Base-by-base conservation (phyloP, 345 rosid genomes). In the Streptanthus diversifolius region DNA sequence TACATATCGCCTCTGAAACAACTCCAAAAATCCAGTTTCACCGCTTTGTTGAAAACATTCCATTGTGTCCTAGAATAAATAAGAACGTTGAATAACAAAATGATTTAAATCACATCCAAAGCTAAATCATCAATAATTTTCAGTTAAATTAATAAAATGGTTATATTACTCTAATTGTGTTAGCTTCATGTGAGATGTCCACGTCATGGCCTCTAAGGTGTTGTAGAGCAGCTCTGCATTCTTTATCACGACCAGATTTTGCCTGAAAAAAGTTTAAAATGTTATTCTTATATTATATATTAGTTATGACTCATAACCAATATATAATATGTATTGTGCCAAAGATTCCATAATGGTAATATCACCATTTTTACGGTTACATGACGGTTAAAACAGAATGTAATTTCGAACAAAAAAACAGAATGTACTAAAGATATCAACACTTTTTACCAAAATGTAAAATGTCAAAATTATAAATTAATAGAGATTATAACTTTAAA, bases 181-280 rank as follows among this genome's bases (percentile, higher is more conserved):
- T 49, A 22, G 73, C 74, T 52, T 75, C 79, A 17, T 10, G 18
- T 39, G 79, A 75, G 54, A 61, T 75, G 55, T 75, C 74, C 1
- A 63, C 57, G 14, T 66, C 84, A 82, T 79, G 67, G 25, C 80
- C 80, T 21, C 80, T 58, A 19, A 77, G 72, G 4, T 52, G 77
- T 49, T 77, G 77, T 21, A 77, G 27, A 8, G 76, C 61, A 27
- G 53, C 51, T 56, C 54, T 62, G 60, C 48, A 72, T 41, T 72
- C 76, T 62, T 72, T 71, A 7, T 71, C 76, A n/a, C 69, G 68
- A 40, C 69, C 76, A 22, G 3, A 13, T 41, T 72, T 72, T 19
- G 64, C 64, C 64, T 59, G 30, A 18, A 5, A 3, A 36, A 8
- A 3, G 12, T 3, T 36, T 36, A 36, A 35, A 36, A 30, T 5